These are phyloP conservation scores for Candida nonsorbophila DNA, from an alignment of 805 yeast species.

Conservation along the genomic window DNA sequence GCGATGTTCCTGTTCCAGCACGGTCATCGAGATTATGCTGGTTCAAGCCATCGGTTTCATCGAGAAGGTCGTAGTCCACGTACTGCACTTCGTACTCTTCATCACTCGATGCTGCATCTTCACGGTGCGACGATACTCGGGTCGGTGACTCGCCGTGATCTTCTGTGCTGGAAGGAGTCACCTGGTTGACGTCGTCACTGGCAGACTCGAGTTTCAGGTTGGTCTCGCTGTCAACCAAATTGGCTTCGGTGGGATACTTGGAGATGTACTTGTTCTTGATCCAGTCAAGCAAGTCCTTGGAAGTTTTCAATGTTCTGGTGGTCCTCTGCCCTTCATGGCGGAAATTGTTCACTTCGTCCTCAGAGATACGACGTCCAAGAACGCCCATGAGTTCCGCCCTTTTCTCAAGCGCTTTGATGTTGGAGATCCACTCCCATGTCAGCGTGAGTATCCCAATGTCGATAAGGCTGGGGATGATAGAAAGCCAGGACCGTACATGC, in stretches of 20 bases:
- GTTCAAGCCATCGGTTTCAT: slow-evolving; percentile 4
- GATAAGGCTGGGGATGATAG: slow-evolving; percentile 36
- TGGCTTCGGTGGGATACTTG: neutral
- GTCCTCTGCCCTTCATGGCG: slow-evolving; percentile 1
- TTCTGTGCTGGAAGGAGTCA: neutral
- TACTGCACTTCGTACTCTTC: slow-evolving; percentile 19
- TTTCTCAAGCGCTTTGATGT: slow-evolving; percentile 47
- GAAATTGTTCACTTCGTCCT: slow-evolving; percentile 31
- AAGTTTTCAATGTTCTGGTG: neutral
- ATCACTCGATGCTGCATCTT: neutral
- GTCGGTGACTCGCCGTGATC: neutral
- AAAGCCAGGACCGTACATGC: slow-evolving; percentile 47
- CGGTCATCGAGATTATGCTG: neutral
- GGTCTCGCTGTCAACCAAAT: slow-evolving; percentile 7
- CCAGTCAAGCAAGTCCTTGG: slow-evolving; percentile 1
- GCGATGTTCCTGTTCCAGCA: slow-evolving; percentile 1
- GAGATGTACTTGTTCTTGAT: slow-evolving; percentile 1
- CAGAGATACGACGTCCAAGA: slow-evolving; percentile 54
- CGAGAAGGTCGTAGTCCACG: slow-evolving; percentile 19
- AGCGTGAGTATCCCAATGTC: slow-evolving; percentile 47
- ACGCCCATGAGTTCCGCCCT: slow-evolving; percentile 51
- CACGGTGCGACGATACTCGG: neutral
- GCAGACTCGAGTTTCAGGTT: slow-evolving; percentile 3
- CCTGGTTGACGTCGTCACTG: neutral
- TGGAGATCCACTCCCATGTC: slow-evolving; percentile 64